Conservation (phyloP, 2,329 filamentous ascomycete genomes). For the Paracamarosporium sp. region DNA sequence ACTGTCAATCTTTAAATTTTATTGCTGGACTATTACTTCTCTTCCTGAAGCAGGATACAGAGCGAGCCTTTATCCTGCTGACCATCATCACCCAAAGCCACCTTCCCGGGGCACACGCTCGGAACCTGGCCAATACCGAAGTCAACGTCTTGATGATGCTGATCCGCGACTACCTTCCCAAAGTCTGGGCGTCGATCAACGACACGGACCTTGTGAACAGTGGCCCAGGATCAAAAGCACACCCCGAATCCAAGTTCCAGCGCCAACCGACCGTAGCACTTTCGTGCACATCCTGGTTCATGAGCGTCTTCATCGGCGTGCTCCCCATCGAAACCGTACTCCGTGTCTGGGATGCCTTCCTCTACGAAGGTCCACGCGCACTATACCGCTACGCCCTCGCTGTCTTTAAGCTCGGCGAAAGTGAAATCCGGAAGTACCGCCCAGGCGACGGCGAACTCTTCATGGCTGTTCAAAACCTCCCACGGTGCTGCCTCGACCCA, state of each 20-base stretch:
- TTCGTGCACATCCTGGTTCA: slow-evolving; percentile 96
- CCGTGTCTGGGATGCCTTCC: slow-evolving; percentile 93
- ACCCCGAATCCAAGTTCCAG: slow-evolving; percentile 44
- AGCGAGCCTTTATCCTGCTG: slow-evolving; percentile 90
- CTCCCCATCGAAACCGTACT: slow-evolving; percentile 90
- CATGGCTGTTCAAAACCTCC: slow-evolving; percentile 88
- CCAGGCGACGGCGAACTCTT: slow-evolving; percentile 94
- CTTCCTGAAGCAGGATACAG: slow-evolving; percentile 81
- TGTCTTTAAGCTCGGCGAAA: slow-evolving; percentile 88
- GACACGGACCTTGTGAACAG: slow-evolving; percentile 65
- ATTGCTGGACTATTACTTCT: slow-evolving; percentile 87
- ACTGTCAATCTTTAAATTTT: slow-evolving; percentile 96
- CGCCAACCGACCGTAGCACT: slow-evolving; percentile 87
- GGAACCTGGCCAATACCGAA: slow-evolving; percentile 90
- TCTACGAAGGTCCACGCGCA: slow-evolving; percentile 93
- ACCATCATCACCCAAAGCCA: slow-evolving; percentile 90
- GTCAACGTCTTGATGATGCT: slow-evolving; percentile 90
- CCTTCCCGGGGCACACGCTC: slow-evolving; percentile 89
- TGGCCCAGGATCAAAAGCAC: slow-evolving; percentile 40
- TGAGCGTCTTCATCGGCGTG: slow-evolving; percentile 94
- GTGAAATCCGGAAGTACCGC: slow-evolving; percentile 74
- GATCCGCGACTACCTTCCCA: slow-evolving; percentile 81
- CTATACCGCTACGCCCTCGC: slow-evolving; percentile 90
- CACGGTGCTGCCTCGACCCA: slow-evolving; percentile 79
- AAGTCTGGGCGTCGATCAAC: slow-evolving; percentile 87